Evolutionary conservation across 2,329 filamentous ascomycete genomes (phyloP).

Genomic region (Coniella vitis): DNA sequence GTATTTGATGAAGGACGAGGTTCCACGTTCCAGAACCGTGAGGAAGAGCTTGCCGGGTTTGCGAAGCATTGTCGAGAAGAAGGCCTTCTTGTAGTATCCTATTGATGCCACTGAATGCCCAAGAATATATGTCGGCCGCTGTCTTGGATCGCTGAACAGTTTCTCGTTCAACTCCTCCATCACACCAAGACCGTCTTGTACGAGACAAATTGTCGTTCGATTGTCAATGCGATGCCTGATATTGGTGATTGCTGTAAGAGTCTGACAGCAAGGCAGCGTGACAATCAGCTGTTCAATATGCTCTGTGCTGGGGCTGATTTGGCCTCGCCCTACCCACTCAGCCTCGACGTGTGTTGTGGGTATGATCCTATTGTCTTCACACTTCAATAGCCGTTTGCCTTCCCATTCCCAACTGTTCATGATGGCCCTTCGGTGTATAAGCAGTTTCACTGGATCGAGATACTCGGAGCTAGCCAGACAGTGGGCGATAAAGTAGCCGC

Average conservation of each 20-base stretch:
- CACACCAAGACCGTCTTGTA: slow-evolving; percentile 55
- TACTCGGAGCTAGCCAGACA: slow-evolving; percentile 22
- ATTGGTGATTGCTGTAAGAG: slow-evolving; percentile 20
- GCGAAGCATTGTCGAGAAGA: slow-evolving; percentile 33
- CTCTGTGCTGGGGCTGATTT: slow-evolving; percentile 4
- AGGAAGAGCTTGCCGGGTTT: slow-evolving; percentile 28
- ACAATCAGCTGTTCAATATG: slow-evolving; percentile 26
- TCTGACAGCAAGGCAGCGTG: slow-evolving; percentile 23
- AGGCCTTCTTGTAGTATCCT: slow-evolving; percentile 31
- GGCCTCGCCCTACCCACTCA: slow-evolving; percentile 18
- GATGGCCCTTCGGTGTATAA: slow-evolving; percentile 19
- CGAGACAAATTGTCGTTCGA: slow-evolving; percentile 27
- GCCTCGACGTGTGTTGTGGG: slow-evolving; percentile 17
- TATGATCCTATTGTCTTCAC: slow-evolving; percentile 14
- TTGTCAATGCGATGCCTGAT: slow-evolving; percentile 26
- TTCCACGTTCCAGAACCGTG: slow-evolving; percentile 21
- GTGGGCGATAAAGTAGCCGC: slow-evolving; percentile 24
- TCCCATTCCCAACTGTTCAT: slow-evolving; percentile 22
- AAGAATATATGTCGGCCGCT: slow-evolving; percentile 69
- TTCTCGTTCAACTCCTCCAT: slow-evolving; percentile 68
- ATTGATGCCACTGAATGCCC: slow-evolving; percentile 52
- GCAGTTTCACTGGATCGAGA: slow-evolving; percentile 24
- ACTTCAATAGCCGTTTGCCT: slow-evolving; percentile 18
- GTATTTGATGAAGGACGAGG: slow-evolving; percentile 15
- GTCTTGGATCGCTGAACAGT: slow-evolving; percentile 60